Conservation (phyloP, 2,329 filamentous ascomycete species). For the Neocucurbitaria cava region DNA sequence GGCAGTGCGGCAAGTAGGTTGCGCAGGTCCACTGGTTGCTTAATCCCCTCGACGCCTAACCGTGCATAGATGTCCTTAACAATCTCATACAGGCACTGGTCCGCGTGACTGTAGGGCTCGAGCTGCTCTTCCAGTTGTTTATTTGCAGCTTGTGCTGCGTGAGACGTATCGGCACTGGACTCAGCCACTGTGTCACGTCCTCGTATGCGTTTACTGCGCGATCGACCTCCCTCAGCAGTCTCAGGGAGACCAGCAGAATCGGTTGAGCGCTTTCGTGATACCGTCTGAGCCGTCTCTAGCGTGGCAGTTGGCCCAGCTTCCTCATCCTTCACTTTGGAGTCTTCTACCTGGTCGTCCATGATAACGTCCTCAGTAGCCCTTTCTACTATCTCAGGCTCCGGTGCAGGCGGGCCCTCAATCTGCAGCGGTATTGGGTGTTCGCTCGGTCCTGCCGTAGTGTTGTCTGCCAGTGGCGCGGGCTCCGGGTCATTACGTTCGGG, state of each 20-base stretch:
- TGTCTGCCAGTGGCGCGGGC: conserved; percentile 4
- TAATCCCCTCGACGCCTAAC: conserved; percentile 56
- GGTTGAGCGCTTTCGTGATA: conserved; percentile 66
- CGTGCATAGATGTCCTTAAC: conserved; percentile 60
- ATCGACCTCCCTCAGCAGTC: conserved; percentile 61
- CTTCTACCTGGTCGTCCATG: conserved; percentile 29
- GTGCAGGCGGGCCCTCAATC: not conserved
- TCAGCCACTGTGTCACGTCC: conserved; percentile 65
- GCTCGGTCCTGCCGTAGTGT: conserved; percentile 8
- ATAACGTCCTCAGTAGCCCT: conserved; percentile 22
- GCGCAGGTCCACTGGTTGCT: conserved; percentile 50
- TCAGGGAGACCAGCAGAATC: conserved; percentile 67
- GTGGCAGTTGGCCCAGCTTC: conserved; percentile 18
- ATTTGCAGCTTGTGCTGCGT: conserved; percentile 58
- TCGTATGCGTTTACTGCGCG: conserved; percentile 67
- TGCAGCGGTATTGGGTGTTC: conserved; percentile 10
- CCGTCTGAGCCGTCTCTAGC: conserved; percentile 46
- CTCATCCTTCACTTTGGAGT: conserved; percentile 19
- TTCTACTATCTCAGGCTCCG: not conserved
- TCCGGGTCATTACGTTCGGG: conserved; percentile 23
- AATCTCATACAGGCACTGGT: conserved; percentile 64
- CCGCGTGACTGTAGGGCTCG: conserved; percentile 60
- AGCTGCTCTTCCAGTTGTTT: conserved; percentile 64
- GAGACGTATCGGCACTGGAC: conserved; percentile 52
- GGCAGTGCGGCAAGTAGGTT: conserved; percentile 31